Percentiles rank a stretch among this genome's conserved stretches.
These are phyloP conservation scores for Nakazawaea sp. DNA, from an alignment of 805 yeast genomes.

Conservation along the genomic window DNA sequence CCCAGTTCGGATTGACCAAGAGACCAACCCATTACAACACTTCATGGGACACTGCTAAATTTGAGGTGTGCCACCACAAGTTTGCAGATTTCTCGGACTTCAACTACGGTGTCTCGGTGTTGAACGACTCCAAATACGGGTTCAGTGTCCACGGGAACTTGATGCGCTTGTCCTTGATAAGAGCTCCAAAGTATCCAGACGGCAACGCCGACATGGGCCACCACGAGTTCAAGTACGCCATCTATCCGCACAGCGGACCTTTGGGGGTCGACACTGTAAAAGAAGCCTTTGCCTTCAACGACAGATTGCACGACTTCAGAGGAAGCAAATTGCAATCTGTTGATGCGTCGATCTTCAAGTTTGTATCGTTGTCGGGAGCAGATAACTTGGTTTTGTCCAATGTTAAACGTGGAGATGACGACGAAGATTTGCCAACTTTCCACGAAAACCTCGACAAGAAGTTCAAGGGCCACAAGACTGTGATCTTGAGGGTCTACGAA, in stretches of 20 bases:
- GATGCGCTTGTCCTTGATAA: conserved; percentile 77
- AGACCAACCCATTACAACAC: conserved; percentile 96
- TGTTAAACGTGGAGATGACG: conserved; percentile 86
- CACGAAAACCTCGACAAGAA: conserved; percentile 37
- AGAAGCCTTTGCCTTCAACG: conserved; percentile 77
- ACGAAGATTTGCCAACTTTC: conserved; percentile 41
- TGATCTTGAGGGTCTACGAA: conserved; percentile 77
- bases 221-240: conserved; percentile 77
- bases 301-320: conserved; percentile 21
- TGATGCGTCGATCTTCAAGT: conserved; percentile 7
- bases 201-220: conserved; percentile 89
- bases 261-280: conserved; percentile 60
- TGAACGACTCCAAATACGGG: conserved; percentile 87
- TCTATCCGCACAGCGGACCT: conserved; percentile 74
- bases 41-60: conserved; percentile 93
- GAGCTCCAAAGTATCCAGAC: conserved; percentile 95
- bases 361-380: conserved; percentile 36
- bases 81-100: conserved; percentile 88
- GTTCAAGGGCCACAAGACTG: conserved; percentile 36
- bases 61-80: conserved; percentile 92
- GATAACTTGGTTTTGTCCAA: conserved; percentile 62
- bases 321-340: background rate
- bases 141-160: conserved; percentile 89
- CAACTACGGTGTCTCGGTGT: conserved; percentile 77
- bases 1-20: conserved; percentile 86